Evolutionary conservation across 1,139 yeast genomes (phyloP).

Genomic region (Hemisphaericaspora subhashii): DNA sequence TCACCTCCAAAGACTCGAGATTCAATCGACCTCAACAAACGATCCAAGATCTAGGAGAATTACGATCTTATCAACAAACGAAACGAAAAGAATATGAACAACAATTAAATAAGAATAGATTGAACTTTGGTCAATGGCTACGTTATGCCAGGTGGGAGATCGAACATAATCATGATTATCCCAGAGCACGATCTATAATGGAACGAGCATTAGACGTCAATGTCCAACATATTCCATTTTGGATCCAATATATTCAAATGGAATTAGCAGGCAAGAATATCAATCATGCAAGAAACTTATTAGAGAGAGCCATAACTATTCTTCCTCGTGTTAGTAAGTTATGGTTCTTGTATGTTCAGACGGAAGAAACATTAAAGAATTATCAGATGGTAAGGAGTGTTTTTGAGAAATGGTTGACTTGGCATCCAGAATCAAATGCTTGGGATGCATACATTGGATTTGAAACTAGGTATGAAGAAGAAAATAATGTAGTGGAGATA

Average conservation of each 20-base stretch:
- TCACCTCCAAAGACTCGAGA: constrained; percentile 24
- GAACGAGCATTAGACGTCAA: constrained; percentile 86
- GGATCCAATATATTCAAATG: constrained; percentile 81
- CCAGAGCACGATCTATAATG: constrained; percentile 77
- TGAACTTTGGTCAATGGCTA: constrained; percentile 86
- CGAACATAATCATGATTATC: constrained; percentile 69
- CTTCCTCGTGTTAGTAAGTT: constrained; percentile 81
- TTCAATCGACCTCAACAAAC: constrained; percentile 43
- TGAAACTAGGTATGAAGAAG: constrained; percentile 67
- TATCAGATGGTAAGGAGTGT: constrained; percentile 60
- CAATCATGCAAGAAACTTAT: constrained; percentile 84
- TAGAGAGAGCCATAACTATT: constrained; percentile 73
- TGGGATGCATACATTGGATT: constrained; percentile 78
- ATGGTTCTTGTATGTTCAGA: constrained; percentile 80
- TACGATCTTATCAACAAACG: constrained; percentile 69
- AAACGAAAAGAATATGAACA: constrained; percentile 83
- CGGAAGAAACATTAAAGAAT: constrained; percentile 79
- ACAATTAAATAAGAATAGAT: constrained; percentile 77
- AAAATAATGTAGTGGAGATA: constrained; percentile 55
- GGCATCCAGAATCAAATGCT: constrained; percentile 66
- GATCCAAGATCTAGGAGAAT: constrained; percentile 78
- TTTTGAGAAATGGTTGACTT: constrained; percentile 78
- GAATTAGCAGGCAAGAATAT: constrained; percentile 73
- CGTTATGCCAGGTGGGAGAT: constrained; percentile 89
- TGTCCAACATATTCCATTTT: constrained; percentile 71